Conservation (phyloP, 495 filamentous ascomycete genomes). For the Aspergillus baeticus region DNA sequence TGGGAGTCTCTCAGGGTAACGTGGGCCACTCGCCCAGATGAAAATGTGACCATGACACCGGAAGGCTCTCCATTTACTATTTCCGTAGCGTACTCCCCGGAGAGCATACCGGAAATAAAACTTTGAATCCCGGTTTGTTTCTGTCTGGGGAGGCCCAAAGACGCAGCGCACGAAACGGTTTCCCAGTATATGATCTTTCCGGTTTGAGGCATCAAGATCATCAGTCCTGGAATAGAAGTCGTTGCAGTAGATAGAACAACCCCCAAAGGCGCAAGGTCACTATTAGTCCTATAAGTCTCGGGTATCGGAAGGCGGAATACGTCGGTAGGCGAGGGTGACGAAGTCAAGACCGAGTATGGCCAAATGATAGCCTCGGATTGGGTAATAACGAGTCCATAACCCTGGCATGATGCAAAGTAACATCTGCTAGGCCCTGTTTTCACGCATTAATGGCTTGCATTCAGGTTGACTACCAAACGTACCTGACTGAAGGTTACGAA, state of each 20-base stretch:
- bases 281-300: constrained; percentile 59
- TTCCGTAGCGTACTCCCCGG: constrained; percentile 73
- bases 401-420: constrained; percentile 60
- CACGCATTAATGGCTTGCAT: constrained; percentile 17
- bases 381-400: constrained; percentile 77
- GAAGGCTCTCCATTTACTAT: constrained; percentile 81
- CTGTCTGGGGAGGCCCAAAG: constrained; percentile 71
- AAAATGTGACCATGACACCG: constrained; percentile 80
- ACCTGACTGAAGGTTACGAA: constrained; percentile 63
- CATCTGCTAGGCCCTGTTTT: constrained; percentile 41
- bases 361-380: constrained; percentile 80
- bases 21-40: constrained; percentile 80
- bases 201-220: constrained; percentile 76
- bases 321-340: constrained; percentile 61
- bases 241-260: constrained; percentile 73
- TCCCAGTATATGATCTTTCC: constrained; percentile 95
- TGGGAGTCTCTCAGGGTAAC: constrained; percentile 80
- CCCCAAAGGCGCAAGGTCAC: constrained; percentile 73
- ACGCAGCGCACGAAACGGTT: constrained; percentile 78
- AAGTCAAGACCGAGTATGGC: constrained; percentile 63
- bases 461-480: constrained; percentile 21
- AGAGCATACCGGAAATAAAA: constrained; percentile 65
- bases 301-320: constrained; percentile 76
- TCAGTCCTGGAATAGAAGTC: constrained; percentile 73
- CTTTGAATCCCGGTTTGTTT: constrained; percentile 76